Conservation (phyloP, 192 early-diverging fungal species). For the Neocallimastix lanati region DNA sequence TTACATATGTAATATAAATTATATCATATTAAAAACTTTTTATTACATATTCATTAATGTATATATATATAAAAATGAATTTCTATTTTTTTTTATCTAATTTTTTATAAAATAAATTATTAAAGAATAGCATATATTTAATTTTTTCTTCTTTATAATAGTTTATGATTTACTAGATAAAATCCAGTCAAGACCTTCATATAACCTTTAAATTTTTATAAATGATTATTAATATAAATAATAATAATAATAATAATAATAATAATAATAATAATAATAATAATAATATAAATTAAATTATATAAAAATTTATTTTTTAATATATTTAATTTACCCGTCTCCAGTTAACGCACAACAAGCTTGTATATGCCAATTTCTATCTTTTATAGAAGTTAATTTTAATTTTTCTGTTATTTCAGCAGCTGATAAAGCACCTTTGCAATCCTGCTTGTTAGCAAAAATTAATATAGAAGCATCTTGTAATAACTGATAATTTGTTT, state of each 20-base stretch:
- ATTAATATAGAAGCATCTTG: slow-evolving; percentile 34
- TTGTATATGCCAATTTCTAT: slow-evolving; percentile 56
- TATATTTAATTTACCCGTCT: slow-evolving; percentile 26
- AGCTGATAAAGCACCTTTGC: slow-evolving; percentile 38
- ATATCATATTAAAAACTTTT: no score
- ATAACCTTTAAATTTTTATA: neutral
- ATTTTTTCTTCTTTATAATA: no score
- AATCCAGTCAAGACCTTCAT: neutral
- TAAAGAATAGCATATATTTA: no score
- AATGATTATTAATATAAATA: no score
- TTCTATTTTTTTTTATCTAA: no score
- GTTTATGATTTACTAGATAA: neutral
- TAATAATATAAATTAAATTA: neutral
- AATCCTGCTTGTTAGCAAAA: slow-evolving; percentile 54
- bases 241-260: no score
- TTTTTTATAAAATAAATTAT: no score
- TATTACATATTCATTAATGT: no score
- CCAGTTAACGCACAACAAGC: slow-evolving; percentile 48
- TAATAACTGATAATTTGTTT: slow-evolving; percentile 34
- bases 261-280: neutral
- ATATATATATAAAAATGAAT: no score
- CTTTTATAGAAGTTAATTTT: slow-evolving; percentile 30
- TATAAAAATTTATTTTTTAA: neutral
- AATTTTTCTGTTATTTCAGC: slow-evolving; percentile 42
- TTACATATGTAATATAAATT: no score